Conservation (phyloP, 1,284 basidiomycete species). For the Ceratobasidium papillatum region DNA sequence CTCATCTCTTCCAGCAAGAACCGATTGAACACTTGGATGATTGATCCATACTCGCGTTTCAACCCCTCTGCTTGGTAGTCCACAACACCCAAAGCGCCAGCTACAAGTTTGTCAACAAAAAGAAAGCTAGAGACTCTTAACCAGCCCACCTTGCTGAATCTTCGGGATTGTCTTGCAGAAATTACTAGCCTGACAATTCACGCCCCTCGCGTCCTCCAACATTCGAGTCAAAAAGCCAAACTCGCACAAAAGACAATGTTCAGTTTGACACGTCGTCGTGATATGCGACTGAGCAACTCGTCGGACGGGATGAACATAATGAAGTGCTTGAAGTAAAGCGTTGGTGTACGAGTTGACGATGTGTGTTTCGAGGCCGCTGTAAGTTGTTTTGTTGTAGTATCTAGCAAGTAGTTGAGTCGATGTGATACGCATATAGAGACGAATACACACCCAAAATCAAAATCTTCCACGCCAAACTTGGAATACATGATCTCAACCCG, state of each 20-base stretch:
- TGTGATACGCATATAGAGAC: background rate
- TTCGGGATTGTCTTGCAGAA: constrained; percentile 93
- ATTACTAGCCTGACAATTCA: constrained; percentile 96
- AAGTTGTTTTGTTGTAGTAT: constrained; percentile 90
- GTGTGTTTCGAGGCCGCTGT: constrained; percentile 95
- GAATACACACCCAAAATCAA: constrained; percentile 86
- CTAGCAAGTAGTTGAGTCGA: constrained; percentile 54
- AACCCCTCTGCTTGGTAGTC: constrained; percentile 83
- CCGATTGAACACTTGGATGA: constrained; percentile 95
- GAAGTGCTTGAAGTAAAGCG: constrained; percentile 87
- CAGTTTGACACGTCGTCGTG: constrained; percentile 82
- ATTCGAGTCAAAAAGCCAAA: constrained; percentile 94
- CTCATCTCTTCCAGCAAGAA: constrained; percentile 87
- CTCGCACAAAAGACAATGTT: constrained; percentile 95
- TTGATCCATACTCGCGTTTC: constrained; percentile 80
- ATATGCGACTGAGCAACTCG: constrained; percentile 90
- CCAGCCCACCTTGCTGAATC: constrained; percentile 68
- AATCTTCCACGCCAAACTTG: constrained; percentile 99
- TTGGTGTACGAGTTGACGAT: constrained; percentile 99
- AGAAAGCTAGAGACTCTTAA: background rate
- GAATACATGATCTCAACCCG: constrained; percentile 98
- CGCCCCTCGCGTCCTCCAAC: constrained; percentile 94
- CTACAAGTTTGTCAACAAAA: constrained; percentile 61
- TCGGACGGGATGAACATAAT: constrained; percentile 83
- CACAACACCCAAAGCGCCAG: constrained; percentile 86